Evolutionary conservation across 2,329 filamentous ascomycete genomes (phyloP).

Genomic region (Neurospora sp.): DNA sequence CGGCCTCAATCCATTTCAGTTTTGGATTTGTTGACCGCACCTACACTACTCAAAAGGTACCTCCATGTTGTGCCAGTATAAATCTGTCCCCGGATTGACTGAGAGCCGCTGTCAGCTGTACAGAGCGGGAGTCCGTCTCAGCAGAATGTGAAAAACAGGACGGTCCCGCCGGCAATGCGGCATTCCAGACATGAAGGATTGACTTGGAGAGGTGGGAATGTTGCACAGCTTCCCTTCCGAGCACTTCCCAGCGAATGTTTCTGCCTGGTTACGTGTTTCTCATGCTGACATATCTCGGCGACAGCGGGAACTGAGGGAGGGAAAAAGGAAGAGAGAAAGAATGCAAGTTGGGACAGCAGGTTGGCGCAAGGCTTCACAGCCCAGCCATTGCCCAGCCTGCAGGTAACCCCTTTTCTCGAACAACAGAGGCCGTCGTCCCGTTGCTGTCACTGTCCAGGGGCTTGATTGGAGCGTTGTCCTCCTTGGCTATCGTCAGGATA

Average conservation of each 20-base stretch:
- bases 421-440: not conserved
- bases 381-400: not conserved
- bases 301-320: not conserved
- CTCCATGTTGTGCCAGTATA: not conserved
- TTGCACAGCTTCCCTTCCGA: not conserved
- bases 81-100: not conserved
- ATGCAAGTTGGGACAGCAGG: not conserved
- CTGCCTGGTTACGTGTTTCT: not conserved
- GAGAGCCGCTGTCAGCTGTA: not conserved
- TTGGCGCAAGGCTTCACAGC: not conserved
- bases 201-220: not conserved
- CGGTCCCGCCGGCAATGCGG: not conserved
- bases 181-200: not conserved
- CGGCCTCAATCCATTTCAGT: not conserved
- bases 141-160: not conserved
- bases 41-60: not conserved
- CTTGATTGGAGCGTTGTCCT: not conserved
- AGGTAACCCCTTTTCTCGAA: not conserved
- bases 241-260: not conserved
- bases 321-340: not conserved
- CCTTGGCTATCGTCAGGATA: not conserved
- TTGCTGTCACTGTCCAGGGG: not conserved
- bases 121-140: not conserved
- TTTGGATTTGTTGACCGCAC: not conserved
- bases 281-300: not conserved